Evolutionary conservation across 2,329 filamentous ascomycete genomes (phyloP), one percentile per base, ranked within the genome.

Genomic region (Fusarium drepaniforme): DNA sequence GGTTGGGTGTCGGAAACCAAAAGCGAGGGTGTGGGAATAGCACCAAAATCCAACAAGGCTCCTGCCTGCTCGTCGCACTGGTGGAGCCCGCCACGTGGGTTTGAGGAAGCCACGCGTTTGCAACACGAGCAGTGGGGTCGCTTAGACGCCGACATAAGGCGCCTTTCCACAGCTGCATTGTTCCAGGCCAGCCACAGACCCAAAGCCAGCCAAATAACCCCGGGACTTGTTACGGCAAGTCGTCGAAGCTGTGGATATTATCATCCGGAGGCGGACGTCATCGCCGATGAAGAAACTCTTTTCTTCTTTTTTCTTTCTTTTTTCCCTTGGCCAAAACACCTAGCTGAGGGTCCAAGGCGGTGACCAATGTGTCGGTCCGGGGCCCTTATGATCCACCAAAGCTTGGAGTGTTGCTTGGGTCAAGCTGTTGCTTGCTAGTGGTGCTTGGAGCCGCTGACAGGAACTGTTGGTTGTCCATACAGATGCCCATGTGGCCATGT

Each of bases 61-160:
- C 63, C 58, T 21, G 51, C 63, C 67, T 68, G 68, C 63, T 42
- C 64, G 66, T 72, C 61, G 46, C 70, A 57, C 58, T 64, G 63
- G 76, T 71, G 75, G 77, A 73, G 69, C 66, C 70, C 67, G 77
- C 79, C 79, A 80, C 79, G 79, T 80, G 79, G 79, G 68, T 73
- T 78, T 76, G 59, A 73, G 68, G 44, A 70, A 79, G 77, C 76
- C 73, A 79, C 75, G 69, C 71, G 70, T 74, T 72, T 69, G 68
- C 68, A 63, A 78, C 74, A 75, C 70, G 70, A 72, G 68, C 56
- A 69, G 75, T 78, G 77, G 77, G 77, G 75, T 71, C 67, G 64
- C 40, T 67, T 66, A 51, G 64, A 66, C 42, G 59, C 53, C 61
- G 42, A 68, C 49, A 33, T 30, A 33, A 33, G 25, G 49, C 49